Evolutionary conservation across 192 early-diverging fungal species (phyloP), one percentile per base, ranked within the genome.

Genomic region (Podila epigama): DNA sequence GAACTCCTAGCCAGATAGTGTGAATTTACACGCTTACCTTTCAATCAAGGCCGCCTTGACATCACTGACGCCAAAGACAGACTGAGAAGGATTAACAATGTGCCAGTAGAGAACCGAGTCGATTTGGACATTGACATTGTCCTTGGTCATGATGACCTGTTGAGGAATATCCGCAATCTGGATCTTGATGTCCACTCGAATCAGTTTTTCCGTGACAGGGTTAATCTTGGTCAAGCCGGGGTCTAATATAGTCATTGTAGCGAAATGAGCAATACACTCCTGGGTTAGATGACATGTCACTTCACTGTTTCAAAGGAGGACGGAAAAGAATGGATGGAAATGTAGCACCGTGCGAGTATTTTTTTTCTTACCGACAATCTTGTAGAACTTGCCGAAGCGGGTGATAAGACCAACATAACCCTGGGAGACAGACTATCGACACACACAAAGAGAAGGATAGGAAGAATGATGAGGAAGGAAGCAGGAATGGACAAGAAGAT

Each of bases 51-150:
- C 94, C 32, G 86, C 75, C n/a, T 68, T 75, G n/a, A 96, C 93
- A 64, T 95, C 82, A n/a, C 84, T 83, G 10, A 97, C 93, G 16
- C 92, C 88, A 81, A 90, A 98, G 18, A 84, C 83, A 8, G 93
- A 88, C 61, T 92, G 84, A 41, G 92, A 96, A 7, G 93, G 93
- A 59, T 94, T 92, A 22, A 87, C 80, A 42, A 92, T 72, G 54
- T 94, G 87, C 93, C 93, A 97, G 65, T 92, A 96, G 1, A 97
- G 80, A 0, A 97, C 94, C 10, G 90, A 88, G 75, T 96, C 95
- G 59, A 98, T 95, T 4, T 72, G 73, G 31, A 95, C 87, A 29
- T 85, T 90, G 57, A 96, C 93, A 68, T 97, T 97, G 82, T 97
- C 95, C 73, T 96, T 94, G 41, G 93, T 95, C 81, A 95, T 92